A percentile compares a stretch with the other conserved stretches of the same genome.
phyloP scores from a whole-genome alignment of 2,329 filamentous ascomycete genomes.

The Diplodia corticola region DNA sequence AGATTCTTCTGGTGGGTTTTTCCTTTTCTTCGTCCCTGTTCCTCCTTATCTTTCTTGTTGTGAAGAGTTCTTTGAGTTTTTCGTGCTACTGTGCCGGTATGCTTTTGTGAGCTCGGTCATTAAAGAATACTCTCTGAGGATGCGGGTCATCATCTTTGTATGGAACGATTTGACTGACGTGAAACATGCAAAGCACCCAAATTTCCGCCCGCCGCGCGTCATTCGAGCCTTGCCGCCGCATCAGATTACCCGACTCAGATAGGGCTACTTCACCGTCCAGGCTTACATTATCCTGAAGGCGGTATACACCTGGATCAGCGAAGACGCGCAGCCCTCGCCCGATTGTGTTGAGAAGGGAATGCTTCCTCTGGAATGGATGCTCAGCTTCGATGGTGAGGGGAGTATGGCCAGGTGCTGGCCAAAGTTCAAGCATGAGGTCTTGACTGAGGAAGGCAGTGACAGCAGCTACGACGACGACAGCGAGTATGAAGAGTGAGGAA shows the following conservation, averaged over 20 bases:
- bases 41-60: neutral
- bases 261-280: constrained; percentile 46
- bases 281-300: constrained; percentile 45
- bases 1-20: neutral
- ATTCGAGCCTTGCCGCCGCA: constrained; percentile 41
- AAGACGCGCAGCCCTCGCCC: constrained; percentile 37
- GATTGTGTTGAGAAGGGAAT: constrained; percentile 36
- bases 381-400: constrained; percentile 44
- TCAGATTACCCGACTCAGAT: constrained; percentile 43
- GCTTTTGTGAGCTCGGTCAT: too few relatives aligned
- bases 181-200: constrained; percentile 39
- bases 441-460: constrained; percentile 27
- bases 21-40: neutral
- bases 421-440: constrained; percentile 41
- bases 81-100: neutral
- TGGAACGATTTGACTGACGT: neutral
- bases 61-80: too few relatives aligned
- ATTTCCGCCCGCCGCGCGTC: constrained; percentile 42
- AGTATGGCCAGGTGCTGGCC: constrained; percentile 44
- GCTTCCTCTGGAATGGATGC: constrained; percentile 44
- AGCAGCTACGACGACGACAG: neutral
- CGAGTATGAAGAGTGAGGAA: neutral
- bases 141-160: neutral
- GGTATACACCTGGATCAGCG: constrained; percentile 47
- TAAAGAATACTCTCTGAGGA: too few relatives aligned